phyloP scores from a whole-genome alignment of 2,329 filamentous ascomycete genomes.

The Epichloe gansuensis region DNA sequence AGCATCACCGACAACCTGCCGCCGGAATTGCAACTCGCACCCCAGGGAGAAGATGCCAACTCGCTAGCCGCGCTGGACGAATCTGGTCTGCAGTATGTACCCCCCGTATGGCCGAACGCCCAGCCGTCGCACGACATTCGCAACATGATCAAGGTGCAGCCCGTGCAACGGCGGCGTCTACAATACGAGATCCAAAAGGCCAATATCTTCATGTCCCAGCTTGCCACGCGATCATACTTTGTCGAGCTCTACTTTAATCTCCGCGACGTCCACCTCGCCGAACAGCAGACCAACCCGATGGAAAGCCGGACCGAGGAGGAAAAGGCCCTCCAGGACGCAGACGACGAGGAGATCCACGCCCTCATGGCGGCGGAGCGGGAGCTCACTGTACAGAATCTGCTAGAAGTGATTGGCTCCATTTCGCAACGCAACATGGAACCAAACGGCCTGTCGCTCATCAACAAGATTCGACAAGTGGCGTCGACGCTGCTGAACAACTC shows the following conservation, averaged over 20 bases:
- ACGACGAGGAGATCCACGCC: constrained; percentile 38
- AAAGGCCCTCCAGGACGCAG: constrained; percentile 25
- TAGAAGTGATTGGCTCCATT: constrained; percentile 62
- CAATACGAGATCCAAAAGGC: constrained; percentile 91
- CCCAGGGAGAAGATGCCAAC: constrained; percentile 23
- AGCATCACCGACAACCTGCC: constrained; percentile 55
- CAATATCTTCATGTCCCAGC: constrained; percentile 72
- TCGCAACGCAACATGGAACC: constrained; percentile 75
- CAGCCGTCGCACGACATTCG: constrained; percentile 38
- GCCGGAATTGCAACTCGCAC: constrained; percentile 48
- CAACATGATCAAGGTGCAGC: constrained; percentile 34
- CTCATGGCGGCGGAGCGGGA: constrained; percentile 66
- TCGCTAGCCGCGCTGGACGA: constrained; percentile 29
- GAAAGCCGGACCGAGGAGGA: constrained; percentile 23
- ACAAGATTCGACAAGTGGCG: constrained; percentile 76
- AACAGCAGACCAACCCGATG: constrained; percentile 26
- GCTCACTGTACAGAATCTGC: constrained; percentile 66
- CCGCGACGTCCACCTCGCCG: constrained; percentile 48
- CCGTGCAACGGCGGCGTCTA: constrained; percentile 39
- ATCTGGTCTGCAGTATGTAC: constrained; percentile 37
- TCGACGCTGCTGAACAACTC: constrained; percentile 58
- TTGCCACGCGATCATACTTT: constrained; percentile 71
- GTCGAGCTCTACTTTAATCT: constrained; percentile 78
- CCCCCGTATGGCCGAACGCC: constrained; percentile 33
- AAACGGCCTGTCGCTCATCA: constrained; percentile 52